A percentile compares a stretch with the other conserved stretches of the same genome.
phyloP scores from a whole-genome alignment of 2,329 filamentous ascomycete species.

The Endoconidiophora polonica region DNA sequence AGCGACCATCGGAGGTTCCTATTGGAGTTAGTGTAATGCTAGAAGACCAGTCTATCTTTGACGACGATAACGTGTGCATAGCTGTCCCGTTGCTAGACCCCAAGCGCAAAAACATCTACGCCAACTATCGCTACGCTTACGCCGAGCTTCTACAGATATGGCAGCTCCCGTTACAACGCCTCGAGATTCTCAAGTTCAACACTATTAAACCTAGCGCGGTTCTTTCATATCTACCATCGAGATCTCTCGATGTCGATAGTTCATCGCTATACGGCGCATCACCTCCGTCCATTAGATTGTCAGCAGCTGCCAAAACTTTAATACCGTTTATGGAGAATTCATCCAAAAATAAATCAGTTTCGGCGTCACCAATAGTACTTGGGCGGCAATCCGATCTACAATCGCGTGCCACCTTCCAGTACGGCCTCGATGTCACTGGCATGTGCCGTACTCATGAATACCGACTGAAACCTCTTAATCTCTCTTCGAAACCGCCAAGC shows the following conservation, averaged over 20 bases:
- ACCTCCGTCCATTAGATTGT: no score
- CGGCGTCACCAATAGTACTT: slow-evolving; percentile 19
- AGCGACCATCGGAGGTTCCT: slow-evolving; percentile 16
- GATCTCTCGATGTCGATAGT: no score
- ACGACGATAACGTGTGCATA: slow-evolving; percentile 47
- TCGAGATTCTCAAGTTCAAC: slow-evolving; percentile 56
- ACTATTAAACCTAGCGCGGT: slow-evolving; percentile 30
- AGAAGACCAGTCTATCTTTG: slow-evolving; percentile 47
- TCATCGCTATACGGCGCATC: no score
- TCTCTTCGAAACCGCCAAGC: slow-evolving; percentile 13
- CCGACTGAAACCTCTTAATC: slow-evolving; percentile 39
- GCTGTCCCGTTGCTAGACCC: slow-evolving; percentile 40
- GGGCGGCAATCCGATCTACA: slow-evolving; percentile 26
- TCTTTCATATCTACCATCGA: neutral
- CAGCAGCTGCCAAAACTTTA: slow-evolving; percentile 26
- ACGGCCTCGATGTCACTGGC: slow-evolving; percentile 45
- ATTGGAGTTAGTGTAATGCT: slow-evolving; percentile 30
- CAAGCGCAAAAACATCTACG: slow-evolving; percentile 30
- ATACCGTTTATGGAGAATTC: slow-evolving; percentile 15
- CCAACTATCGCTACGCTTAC: slow-evolving; percentile 47
- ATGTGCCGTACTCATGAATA: slow-evolving; percentile 46
- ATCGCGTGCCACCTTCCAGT: slow-evolving; percentile 23
- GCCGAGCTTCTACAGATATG: slow-evolving; percentile 54
- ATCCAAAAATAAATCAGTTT: slow-evolving; percentile 22
- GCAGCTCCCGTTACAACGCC: slow-evolving; percentile 42